Evolutionary conservation across 768 basidiomycete species (phyloP), one percentile per base, ranked within the genome.

Genomic region (Lactarius psammicola): DNA sequence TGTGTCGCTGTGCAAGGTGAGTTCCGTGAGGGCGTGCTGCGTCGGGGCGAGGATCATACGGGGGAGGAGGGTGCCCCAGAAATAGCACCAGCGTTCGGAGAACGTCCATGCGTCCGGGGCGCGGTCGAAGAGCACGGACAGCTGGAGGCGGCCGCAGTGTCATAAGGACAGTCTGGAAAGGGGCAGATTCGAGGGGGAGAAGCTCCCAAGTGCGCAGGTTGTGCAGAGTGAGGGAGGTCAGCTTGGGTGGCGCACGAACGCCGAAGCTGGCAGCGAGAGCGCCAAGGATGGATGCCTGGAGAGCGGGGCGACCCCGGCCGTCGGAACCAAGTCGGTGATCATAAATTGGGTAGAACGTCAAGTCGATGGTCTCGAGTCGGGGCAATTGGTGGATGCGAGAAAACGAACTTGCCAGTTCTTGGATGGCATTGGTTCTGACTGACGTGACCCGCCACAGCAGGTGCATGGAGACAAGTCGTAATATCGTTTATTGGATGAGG

Each of bases 1-100:
- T 40, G 71, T 69, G 31, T 72, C 74, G 65, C 69, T 23, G n/a
- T 60, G 31, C 28, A 60, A 8, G 23, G 60, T 51, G 40, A 60
- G 44, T 4, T 40, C 30, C 17, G 8, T 60, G 10, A 60, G 60
- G 11, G 60, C 7, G 28, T 15, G 44, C 44, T 55, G 54, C 1
- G 18, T 51, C 7, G 46, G 44, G 26, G 26, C 7, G 17, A 28
- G 60, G 20, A 60, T n/a, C 3, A 7, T 3, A 17, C 28, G 40
- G 23, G 60, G 30, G 31, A 28, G 18, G 17, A 42, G 28, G 38
- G 26, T 23, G 30, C 40, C 44, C 40, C 31, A 60, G 59, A 60
- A 60, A 8, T 33, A n/a, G 9, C 23, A 10, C 51, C 34, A 62
- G 51, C 10, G 18, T 4, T 23, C 31, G 15, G 2, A 2, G 26